A percentile compares a stretch with the other conserved stretches of the same genome.
Evolutionary conservation across 176 grass and related monocot species (phyloP).

Genomic region (Triticum monococcum): DNA sequence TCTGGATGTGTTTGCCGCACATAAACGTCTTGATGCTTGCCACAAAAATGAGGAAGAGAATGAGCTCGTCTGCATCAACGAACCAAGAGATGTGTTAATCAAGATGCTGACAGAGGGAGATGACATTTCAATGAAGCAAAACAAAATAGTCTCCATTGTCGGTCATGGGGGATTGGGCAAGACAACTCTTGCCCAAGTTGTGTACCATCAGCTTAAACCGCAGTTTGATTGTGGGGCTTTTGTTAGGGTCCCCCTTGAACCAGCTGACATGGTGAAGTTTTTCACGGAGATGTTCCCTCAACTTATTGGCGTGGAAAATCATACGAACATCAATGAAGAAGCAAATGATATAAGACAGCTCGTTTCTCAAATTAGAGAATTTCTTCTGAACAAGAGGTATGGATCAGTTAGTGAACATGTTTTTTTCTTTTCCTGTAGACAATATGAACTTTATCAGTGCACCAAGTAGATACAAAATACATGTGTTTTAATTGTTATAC

Average conservation of each 20-base stretch:
- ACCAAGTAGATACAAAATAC: background rate
- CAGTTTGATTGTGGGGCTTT: background rate
- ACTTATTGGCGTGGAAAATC: background rate
- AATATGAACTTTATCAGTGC: background rate
- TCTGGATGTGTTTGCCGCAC: too few species aligned
- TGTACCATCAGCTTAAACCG: background rate
- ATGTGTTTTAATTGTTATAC: background rate
- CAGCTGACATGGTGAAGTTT: background rate
- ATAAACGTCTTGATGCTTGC: too few species aligned
- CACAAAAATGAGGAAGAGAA: background rate
- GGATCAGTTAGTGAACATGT: background rate
- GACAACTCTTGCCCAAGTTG: background rate
- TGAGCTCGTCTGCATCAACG: background rate
- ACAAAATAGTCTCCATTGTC: background rate
- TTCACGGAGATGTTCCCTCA: background rate
- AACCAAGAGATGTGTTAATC: background rate
- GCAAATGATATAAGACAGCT: too few species aligned
- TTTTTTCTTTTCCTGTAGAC: background rate
- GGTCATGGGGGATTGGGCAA: slow-evolving; percentile 8
- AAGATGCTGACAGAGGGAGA: background rate
- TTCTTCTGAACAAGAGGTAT: background rate
- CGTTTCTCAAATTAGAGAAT: too few species aligned
- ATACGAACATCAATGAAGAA: background rate
- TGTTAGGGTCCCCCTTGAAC: background rate
- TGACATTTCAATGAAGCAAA: background rate